Evolutionary conservation across 306 rosid genomes (phyloP).

Genomic region (Pueraria montana): DNA sequence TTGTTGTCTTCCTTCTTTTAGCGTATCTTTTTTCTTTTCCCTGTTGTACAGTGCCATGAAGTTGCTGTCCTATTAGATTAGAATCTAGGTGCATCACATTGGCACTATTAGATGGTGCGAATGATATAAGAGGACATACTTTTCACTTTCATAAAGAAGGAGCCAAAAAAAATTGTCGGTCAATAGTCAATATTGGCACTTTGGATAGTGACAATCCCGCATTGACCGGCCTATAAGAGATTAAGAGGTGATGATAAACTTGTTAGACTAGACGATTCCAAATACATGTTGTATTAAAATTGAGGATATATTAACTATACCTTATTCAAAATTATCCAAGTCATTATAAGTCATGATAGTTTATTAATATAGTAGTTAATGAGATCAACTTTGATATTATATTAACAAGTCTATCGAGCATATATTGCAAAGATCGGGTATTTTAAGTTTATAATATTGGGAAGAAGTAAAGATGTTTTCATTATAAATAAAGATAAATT

Average conservation of each 20-base stretch:
- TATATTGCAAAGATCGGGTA: not conserved
- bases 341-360: not conserved
- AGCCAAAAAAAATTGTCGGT: constrained; percentile 23
- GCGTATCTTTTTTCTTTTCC: not conserved
- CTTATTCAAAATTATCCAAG: no score
- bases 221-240: constrained; percentile 31
- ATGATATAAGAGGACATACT: constrained; percentile 22
- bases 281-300: not conserved
- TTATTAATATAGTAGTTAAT: not conserved
- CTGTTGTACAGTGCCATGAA: constrained; percentile 17
- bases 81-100: constrained; percentile 15
- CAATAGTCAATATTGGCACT: constrained; percentile 45
- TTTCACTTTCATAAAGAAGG: constrained; percentile 30
- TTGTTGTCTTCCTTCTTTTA: no score
- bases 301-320: not conserved
- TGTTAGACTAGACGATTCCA: not conserved
- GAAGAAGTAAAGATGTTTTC: not conserved
- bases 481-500: no score
- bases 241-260: not conserved
- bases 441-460: not conserved
- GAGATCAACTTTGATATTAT: not conserved
- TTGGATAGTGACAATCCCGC: not conserved
- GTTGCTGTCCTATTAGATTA: constrained; percentile 23
- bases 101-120: constrained; percentile 10
- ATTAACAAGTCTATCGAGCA: not conserved